phyloP scores from a whole-genome alignment of 2,329 filamentous ascomycete species.

The Colletotrichum orchidophilum region DNA sequence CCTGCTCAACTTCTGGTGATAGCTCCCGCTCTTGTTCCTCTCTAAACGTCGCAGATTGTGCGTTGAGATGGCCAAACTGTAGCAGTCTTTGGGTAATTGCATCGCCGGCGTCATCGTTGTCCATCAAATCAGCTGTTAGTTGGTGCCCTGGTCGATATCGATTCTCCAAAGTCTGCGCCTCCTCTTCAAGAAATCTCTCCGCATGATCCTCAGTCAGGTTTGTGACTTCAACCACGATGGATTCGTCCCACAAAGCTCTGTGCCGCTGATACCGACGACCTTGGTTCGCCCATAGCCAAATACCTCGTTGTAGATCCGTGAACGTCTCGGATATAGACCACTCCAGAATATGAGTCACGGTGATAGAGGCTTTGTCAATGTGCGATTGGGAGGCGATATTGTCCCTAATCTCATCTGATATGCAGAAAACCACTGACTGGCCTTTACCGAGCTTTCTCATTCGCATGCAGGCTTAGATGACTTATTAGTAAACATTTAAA shows the following conservation, averaged over 20 bases:
- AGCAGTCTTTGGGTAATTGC: conserved; percentile 41
- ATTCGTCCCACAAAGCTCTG: conserved; percentile 43
- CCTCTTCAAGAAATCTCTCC: conserved; percentile 61
- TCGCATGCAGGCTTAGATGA: background rate
- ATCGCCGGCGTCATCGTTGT: background rate
- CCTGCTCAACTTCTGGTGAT: conserved; percentile 69
- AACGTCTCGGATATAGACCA: conserved; percentile 71
- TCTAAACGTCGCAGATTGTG: conserved; percentile 52
- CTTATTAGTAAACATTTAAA: no score
- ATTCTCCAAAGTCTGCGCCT: conserved; percentile 59
- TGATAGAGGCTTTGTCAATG: conserved; percentile 44
- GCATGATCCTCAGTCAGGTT: conserved; percentile 43
- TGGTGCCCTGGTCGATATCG: conserved; percentile 54
- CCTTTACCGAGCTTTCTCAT: conserved; percentile 53
- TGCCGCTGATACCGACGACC: conserved; percentile 61
- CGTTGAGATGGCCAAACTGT: conserved; percentile 44
- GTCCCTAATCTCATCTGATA: conserved; percentile 65
- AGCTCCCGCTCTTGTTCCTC: conserved; percentile 79
- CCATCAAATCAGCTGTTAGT: background rate
- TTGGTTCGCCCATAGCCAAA: conserved; percentile 70
- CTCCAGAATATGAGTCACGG: conserved; percentile 62
- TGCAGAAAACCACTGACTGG: conserved; percentile 70
- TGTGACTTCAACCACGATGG: background rate
- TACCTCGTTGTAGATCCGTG: conserved; percentile 54
- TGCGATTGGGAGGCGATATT: conserved; percentile 53